Percentiles rank a stretch among this genome's conserved stretches.
Evolutionary conservation across 2,329 filamentous ascomycete species (phyloP).

Genomic region (Xylaria sp.): DNA sequence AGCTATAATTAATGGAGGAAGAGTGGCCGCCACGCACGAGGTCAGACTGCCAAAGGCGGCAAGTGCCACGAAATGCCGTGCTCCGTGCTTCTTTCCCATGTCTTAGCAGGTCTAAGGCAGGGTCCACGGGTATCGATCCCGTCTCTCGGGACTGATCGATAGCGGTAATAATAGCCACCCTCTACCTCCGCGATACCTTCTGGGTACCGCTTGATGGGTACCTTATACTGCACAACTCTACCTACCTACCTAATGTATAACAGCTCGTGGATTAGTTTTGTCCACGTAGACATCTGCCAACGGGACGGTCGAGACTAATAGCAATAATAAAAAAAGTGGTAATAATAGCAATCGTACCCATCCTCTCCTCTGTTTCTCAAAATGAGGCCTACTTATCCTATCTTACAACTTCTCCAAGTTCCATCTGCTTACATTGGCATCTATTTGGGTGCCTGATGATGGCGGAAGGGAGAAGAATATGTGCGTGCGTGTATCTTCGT

Average conservation of each 20-base stretch:
- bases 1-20: not conserved
- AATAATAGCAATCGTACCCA: constrained; percentile 22
- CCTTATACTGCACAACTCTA: too few species aligned
- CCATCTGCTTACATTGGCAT: not conserved
- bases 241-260: not conserved
- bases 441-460: not conserved
- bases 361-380: not conserved
- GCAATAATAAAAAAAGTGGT: constrained; percentile 10
- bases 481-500: not conserved
- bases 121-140: constrained; percentile 17
- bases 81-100: constrained; percentile 17
- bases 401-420: constrained; percentile 16
- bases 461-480: not conserved
- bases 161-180: constrained; percentile 10
- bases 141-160: constrained; percentile 19
- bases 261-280: not conserved
- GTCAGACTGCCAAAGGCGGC: constrained; percentile 19
- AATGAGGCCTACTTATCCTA: constrained; percentile 1
- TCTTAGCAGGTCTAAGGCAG: not conserved
- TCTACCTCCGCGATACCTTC: constrained; percentile 15
- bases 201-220: not conserved
- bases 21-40: not conserved
- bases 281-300: constrained; percentile 10
- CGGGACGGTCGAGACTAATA: not conserved
- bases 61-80: constrained; percentile 35